Evolutionary conservation across 192 early-diverging fungal species (phyloP), one percentile per base, ranked within the genome.

Genomic region (Pilaira anomala): DNA sequence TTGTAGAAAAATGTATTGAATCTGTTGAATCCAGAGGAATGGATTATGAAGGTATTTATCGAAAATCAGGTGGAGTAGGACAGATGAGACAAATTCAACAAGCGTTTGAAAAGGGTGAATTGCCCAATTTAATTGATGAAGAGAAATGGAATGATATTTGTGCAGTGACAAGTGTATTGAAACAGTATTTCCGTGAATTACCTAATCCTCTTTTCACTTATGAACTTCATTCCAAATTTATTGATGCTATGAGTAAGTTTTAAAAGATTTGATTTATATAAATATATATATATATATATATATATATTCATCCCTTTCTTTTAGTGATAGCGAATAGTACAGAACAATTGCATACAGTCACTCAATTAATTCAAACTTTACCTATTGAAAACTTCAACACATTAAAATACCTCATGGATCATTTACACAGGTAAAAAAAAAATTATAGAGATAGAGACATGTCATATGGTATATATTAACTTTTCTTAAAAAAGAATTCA

Each of bases 11-110:
- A 44, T 89, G 87, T 48, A 77, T 93, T n/a, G 74, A 77, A 26
- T 86, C 86, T 16, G 86, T 93, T 13, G 91, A 85, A 58, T 21
- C 58, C 9, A 73, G 83, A 49, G 82, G 69, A 46, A 75, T 84
- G 84, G 88, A 63, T 61, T 88, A 76, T 60, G 79, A 93, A 68
- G 91, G 91, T 29, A 85, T 93, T 14, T 93, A 93, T 61, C 89
- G 91, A 30, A 85, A 87, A 62, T 89, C 88, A 0, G 91, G 88
- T 8, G 83, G 86, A 48, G 83, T 84, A 18, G 81, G 79, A 44
- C 86, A 90, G 22, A 85, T 85, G 58, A 72, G 84, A 46, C 74
- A 75, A 28, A 76, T 93, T 22, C 83, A 86, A 36, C 72, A 85
- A 40, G 80, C 85, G 18, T 85, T 89, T 49, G 75, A 85, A 50